phyloP scores from a whole-genome alignment of 1,139 yeast genomes.

The Blastobotrys raffinosifermentans region DNA sequence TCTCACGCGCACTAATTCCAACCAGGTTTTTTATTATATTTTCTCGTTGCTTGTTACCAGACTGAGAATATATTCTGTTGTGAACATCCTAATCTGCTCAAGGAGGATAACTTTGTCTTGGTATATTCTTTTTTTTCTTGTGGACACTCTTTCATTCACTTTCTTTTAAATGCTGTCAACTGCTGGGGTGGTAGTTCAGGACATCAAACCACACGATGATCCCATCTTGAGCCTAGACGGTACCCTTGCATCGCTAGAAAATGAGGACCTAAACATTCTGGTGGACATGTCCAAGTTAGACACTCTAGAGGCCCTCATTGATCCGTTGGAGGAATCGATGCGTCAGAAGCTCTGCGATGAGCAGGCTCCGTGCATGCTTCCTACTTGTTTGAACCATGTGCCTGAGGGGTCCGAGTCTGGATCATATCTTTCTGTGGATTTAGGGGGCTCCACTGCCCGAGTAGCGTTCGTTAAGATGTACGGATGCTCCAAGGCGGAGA shows the following conservation, averaged over 20 bases:
- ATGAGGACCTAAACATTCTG: constrained; percentile 9
- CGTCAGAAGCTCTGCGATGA: constrained; percentile 11
- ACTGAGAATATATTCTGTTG: too few relatives aligned
- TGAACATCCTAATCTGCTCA: too few relatives aligned
- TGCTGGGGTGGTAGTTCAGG: constrained; percentile 1
- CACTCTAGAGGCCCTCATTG: constrained; percentile 17
- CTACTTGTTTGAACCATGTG: constrained; percentile 62
- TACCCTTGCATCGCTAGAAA: too few relatives aligned
- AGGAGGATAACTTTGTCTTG: too few relatives aligned
- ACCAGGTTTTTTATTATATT: too few relatives aligned
- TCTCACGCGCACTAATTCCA: too few relatives aligned
- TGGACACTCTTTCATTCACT: too few relatives aligned
- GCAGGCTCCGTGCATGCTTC: constrained; percentile 49
- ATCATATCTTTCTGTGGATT: constrained; percentile 72
- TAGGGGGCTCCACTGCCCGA: constrained; percentile 83
- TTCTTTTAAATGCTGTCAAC: constrained; percentile 1
- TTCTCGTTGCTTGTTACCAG: too few relatives aligned
- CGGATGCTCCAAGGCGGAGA: constrained; percentile 61
- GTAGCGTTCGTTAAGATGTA: constrained; percentile 68
- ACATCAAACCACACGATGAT: too few relatives aligned
- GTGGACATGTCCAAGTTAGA: constrained; percentile 8
- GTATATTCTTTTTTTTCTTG: too few relatives aligned
- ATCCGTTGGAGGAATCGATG: constrained; percentile 13
- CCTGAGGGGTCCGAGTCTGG: constrained; percentile 81
- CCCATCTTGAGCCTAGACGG: too few relatives aligned